Percentiles rank a stretch among this genome's conserved stretches.
Evolutionary conservation across 106 monocot species (phyloP).

Genomic region (Apostasia shenzhenica): DNA sequence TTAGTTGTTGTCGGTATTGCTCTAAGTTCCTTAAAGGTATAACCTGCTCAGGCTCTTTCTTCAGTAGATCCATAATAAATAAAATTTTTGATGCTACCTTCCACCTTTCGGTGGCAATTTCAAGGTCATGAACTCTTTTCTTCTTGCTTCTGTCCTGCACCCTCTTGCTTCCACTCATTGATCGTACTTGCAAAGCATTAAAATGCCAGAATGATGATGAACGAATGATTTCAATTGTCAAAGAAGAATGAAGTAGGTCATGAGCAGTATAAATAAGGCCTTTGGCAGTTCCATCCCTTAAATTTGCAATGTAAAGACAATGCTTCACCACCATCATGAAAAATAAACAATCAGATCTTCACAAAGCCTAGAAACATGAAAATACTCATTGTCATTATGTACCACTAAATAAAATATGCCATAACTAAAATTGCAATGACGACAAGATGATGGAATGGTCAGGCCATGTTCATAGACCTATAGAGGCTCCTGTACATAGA

Average conservation of each 20-base stretch:
- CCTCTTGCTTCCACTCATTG: conserved; percentile 59
- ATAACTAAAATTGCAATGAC: too few species aligned
- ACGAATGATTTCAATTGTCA: background rate
- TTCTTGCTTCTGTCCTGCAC: conserved; percentile 77
- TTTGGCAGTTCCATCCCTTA: conserved; percentile 2
- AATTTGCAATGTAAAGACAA: background rate
- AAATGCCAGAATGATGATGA: conserved; percentile 1
- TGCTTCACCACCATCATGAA: background rate
- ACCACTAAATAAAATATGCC: too few species aligned
- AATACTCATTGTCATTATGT: background rate
- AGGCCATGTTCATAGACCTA: too few species aligned
- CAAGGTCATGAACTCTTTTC: conserved; percentile 65
- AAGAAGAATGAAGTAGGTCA: background rate
- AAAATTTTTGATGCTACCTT: conserved; percentile 54
- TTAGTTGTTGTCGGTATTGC: conserved; percentile 44
- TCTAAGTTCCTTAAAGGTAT: conserved; percentile 46
- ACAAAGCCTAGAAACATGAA: background rate
- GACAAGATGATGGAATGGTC: too few species aligned
- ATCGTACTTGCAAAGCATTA: conserved; percentile 27
- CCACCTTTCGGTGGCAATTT: conserved; percentile 61
- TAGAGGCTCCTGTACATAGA: too few species aligned
- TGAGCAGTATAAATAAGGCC: background rate
- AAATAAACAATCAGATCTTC: background rate
- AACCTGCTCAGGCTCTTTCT: conserved; percentile 52
- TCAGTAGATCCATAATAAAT: conserved; percentile 41